These are phyloP conservation scores for Candida albicans DNA, from an alignment of 1,139 yeast genomes.

Conservation along the genomic window DNA sequence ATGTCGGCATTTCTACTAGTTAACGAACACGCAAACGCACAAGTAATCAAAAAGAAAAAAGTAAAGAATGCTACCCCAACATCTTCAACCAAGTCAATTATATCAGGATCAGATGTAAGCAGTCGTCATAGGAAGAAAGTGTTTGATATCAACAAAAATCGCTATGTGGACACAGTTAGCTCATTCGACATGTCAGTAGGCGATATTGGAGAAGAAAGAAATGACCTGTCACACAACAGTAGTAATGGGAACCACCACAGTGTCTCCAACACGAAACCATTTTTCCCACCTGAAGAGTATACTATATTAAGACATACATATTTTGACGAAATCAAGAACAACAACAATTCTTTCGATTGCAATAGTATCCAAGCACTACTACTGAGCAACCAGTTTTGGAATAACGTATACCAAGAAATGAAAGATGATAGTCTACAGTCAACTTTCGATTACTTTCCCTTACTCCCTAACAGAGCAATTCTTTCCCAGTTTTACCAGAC, in stretches of 20 bases:
- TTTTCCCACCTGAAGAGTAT: constrained; percentile 12
- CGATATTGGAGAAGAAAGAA: too few species aligned
- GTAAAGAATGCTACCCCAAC: background rate
- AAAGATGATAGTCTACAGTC: constrained; percentile 25
- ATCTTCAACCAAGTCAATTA: background rate
- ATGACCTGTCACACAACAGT: background rate
- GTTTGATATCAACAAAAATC: background rate
- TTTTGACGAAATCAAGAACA: constrained; percentile 19
- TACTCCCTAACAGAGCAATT: constrained; percentile 22
- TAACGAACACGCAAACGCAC: too few species aligned
- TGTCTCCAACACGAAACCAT: background rate
- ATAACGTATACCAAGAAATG: constrained; percentile 34
- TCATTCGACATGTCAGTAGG: too few species aligned
- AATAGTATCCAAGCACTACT: constrained; percentile 14
- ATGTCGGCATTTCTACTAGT: too few species aligned
- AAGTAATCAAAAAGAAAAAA: too few species aligned
- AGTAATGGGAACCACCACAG: background rate
- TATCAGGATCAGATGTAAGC: background rate
- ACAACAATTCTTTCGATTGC: constrained; percentile 4
- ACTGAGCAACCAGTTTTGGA: constrained; percentile 31
- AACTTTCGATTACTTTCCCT: constrained; percentile 24
- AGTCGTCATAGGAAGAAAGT: background rate
- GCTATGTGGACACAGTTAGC: background rate
- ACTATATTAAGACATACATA: constrained; percentile 23
- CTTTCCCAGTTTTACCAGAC: too few species aligned